A percentile compares a stretch with the other conserved stretches of the same genome.
Conservation (phyloP, 768 basidiomycete genomes). For the Hericium rajendrae region DNA sequence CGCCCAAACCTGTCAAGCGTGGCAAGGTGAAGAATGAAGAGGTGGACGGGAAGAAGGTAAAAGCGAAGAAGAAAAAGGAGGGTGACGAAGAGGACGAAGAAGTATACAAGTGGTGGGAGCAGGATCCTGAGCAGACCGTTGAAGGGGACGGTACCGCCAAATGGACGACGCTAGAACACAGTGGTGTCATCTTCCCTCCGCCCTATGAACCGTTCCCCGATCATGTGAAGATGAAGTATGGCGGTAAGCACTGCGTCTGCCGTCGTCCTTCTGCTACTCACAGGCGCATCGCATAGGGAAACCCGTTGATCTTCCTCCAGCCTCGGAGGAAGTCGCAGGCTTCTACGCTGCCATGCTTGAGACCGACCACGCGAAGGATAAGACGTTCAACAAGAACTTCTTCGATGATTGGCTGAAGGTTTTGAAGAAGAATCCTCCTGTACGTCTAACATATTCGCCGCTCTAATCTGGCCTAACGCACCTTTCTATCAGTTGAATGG, state of each 20-base stretch:
- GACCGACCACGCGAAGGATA: conserved; percentile 85
- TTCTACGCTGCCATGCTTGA: conserved; percentile 93
- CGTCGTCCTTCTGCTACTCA: background rate
- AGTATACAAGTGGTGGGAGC: conserved; percentile 84
- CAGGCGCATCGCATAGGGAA: conserved; percentile 42
- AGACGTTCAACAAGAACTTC: conserved; percentile 88
- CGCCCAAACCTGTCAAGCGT: conserved; percentile 28
- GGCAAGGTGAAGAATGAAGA: conserved; percentile 30
- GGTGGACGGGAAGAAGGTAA: conserved; percentile 26
- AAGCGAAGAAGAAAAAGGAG: conserved; percentile 50
- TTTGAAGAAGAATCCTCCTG: conserved; percentile 75
- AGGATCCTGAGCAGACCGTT: conserved; percentile 33
- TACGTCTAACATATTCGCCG: conserved; percentile 29
- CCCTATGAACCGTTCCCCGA: conserved; percentile 81
- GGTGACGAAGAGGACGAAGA: conserved; percentile 59
- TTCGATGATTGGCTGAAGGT: conserved; percentile 83
- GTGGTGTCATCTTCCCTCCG: conserved; percentile 92
- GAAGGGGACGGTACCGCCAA: conserved; percentile 73
- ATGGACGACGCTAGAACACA: conserved; percentile 94
- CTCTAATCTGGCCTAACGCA: background rate
- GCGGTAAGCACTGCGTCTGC: conserved; percentile 45
- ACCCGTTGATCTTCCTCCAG: conserved; percentile 66
- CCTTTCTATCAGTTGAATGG: conserved; percentile 45
- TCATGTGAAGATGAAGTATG: conserved; percentile 88
- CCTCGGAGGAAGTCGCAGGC: conserved; percentile 91